A percentile compares a stretch with the other conserved stretches of the same genome.
These are phyloP conservation scores for Gnetum montanum DNA, from an alignment of 75 land plant species.

Conservation along the genomic window DNA sequence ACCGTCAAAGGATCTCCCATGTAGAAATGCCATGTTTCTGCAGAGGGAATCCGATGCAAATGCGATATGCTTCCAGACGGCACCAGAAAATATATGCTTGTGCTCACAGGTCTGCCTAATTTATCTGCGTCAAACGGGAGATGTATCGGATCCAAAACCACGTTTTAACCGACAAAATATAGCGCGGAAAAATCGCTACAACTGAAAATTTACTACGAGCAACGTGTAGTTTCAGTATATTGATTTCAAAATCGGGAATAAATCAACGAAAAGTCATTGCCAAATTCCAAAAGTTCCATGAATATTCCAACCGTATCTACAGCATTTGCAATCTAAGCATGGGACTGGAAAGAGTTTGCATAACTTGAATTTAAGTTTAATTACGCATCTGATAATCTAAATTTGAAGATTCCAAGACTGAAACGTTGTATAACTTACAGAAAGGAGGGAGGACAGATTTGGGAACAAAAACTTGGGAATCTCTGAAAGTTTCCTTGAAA, in stretches of 20 bases:
- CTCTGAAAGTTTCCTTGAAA: constrained; percentile 73
- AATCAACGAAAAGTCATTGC: no score
- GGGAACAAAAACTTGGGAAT: constrained; percentile 48
- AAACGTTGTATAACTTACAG: neutral
- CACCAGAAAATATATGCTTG: constrained; percentile 71
- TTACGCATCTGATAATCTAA: neutral
- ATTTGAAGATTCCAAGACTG: neutral
- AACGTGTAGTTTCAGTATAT: no score
- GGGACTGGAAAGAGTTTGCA: neutral
- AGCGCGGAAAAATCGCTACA: neutral
- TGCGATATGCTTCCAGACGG: constrained; percentile 69
- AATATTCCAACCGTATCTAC: neutral
- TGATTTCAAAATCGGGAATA: no score
- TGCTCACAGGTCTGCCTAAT: constrained; percentile 81
- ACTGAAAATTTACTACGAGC: neutral
- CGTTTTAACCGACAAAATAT: neutral
- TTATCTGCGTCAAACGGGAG: constrained; percentile 55
- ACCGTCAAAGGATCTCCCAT: constrained; percentile 86
- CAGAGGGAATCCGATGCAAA: constrained; percentile 83
- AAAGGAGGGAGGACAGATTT: constrained; percentile 47
- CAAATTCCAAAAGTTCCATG: neutral
- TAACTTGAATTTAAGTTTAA: neutral
- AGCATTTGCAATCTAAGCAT: neutral
- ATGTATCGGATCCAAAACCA: neutral
- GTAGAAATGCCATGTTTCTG: constrained; percentile 96